Evolutionary conservation across 352 stramenopile species (phyloP).

Genomic region (Pythium insidiosum): DNA sequence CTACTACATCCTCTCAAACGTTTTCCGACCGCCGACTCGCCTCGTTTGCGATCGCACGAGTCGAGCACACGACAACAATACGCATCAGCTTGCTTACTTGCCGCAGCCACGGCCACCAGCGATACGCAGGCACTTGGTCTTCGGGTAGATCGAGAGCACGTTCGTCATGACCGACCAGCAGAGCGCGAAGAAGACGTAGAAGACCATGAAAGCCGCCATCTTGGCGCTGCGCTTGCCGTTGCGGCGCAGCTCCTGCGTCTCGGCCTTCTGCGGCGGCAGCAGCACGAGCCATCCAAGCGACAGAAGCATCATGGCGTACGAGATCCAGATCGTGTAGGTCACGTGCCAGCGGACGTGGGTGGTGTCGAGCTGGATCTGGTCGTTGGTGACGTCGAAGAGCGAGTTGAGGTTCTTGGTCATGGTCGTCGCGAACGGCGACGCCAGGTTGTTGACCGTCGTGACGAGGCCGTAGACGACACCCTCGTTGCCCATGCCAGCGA

Average conservation of each 20-base stretch:
- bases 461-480: conserved; percentile 20
- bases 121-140: conserved; percentile 17
- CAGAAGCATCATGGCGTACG: conserved; percentile 12
- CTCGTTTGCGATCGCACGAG: too few relatives aligned
- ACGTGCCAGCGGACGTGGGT: conserved; percentile 9
- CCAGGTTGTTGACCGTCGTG: conserved; percentile 20
- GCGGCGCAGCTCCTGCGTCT: conserved; percentile 7
- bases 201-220: conserved; percentile 14
- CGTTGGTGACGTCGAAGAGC: too few relatives aligned
- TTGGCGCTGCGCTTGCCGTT: conserved; percentile 10
- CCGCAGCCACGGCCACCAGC: conserved; percentile 16
- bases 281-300: too few relatives aligned
- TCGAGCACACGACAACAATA: too few relatives aligned
- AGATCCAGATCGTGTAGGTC: conserved; percentile 9
- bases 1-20: too few relatives aligned
- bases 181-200: too few relatives aligned
- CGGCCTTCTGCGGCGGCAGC: too few relatives aligned
- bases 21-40: too few relatives aligned
- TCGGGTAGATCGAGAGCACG: too few relatives aligned
- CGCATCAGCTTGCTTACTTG: too few relatives aligned
- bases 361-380: conserved; percentile 15
- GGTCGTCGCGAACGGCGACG: conserved; percentile 11
- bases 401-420: conserved; percentile 12
- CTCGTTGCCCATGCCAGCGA: too few relatives aligned
- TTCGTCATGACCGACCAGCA: too few relatives aligned